Conservation (phyloP, 225 moss, liverwort and hornwort species). For the Ulota crispa region DNA sequence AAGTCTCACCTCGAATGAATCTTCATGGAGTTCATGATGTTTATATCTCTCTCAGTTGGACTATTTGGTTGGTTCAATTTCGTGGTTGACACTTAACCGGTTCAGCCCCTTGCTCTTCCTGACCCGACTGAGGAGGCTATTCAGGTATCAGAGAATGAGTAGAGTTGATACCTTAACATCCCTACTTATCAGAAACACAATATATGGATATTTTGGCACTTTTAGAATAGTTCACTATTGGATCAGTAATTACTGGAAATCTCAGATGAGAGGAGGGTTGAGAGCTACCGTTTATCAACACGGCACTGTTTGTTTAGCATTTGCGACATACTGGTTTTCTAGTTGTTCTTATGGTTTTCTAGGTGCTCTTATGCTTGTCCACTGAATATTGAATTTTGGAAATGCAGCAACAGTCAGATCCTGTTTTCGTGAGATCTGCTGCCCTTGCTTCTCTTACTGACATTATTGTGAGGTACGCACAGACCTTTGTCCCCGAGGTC, state of each 20-base stretch:
- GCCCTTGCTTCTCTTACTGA: constrained; percentile 89
- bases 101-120: too few species aligned
- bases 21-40: too few species aligned
- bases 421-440: constrained; percentile 84
- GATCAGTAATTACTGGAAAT: neutral
- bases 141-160: constrained; percentile 54
- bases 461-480: constrained; percentile 69
- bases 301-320: neutral
- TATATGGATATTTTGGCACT: neutral
- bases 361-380: neutral
- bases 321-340: neutral
- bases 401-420: constrained; percentile 84
- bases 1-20: too few species aligned
- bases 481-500: neutral
- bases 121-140: too few species aligned
- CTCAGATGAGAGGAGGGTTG: neutral
- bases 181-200: neutral
- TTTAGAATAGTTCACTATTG: neutral
- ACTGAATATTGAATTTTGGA: constrained; percentile 13
- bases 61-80: too few species aligned
- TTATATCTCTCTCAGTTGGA: too few species aligned
- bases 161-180: neutral
- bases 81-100: too few species aligned
- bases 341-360: neutral
- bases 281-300: neutral